phyloP scores from a whole-genome alignment of 768 basidiomycete species.

The Serendipita vermifera region DNA sequence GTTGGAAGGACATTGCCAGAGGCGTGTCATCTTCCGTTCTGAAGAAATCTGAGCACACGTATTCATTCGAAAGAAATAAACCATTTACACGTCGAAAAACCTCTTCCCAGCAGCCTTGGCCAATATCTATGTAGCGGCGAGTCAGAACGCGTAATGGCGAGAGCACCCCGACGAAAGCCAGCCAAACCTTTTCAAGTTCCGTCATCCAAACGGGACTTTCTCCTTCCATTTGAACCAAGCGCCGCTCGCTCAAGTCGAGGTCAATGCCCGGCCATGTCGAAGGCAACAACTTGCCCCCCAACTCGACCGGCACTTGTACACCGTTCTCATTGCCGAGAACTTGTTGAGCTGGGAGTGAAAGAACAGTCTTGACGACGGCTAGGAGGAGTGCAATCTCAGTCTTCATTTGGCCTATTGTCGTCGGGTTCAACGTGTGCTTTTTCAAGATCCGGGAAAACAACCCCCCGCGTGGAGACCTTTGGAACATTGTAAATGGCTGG shows the following conservation, averaged over 20 bases:
- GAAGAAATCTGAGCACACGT: neutral
- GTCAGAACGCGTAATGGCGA: neutral
- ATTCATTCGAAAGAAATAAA: neutral
- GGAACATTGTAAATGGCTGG: neutral
- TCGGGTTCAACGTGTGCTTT: neutral
- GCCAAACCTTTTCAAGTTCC: slow-evolving; percentile 74
- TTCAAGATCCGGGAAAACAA: neutral
- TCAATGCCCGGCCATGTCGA: slow-evolving; percentile 42
- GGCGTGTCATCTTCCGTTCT: too few relatives aligned
- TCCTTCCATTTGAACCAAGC: slow-evolving; percentile 66
- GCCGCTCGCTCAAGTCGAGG: slow-evolving; percentile 55
- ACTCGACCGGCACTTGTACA: neutral
- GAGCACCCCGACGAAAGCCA: neutral
- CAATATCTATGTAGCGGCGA: slow-evolving; percentile 42
- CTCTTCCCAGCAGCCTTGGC: slow-evolving; percentile 63
- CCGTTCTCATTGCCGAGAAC: neutral
- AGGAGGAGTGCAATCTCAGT: neutral
- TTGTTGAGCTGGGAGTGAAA: slow-evolving; percentile 3
- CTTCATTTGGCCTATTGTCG: neutral
- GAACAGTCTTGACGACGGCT: neutral
- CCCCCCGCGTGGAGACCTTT: too few relatives aligned
- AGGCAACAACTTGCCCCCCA: neutral
- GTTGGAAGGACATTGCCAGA: slow-evolving; percentile 10
- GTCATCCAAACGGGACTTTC: slow-evolving; percentile 65
- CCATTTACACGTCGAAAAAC: slow-evolving; percentile 41